A percentile compares a stretch with the other conserved stretches of the same genome.
Evolutionary conservation across 2,329 filamentous ascomycete genomes (phyloP).

Genomic region (Exutisphaerella laricina): DNA sequence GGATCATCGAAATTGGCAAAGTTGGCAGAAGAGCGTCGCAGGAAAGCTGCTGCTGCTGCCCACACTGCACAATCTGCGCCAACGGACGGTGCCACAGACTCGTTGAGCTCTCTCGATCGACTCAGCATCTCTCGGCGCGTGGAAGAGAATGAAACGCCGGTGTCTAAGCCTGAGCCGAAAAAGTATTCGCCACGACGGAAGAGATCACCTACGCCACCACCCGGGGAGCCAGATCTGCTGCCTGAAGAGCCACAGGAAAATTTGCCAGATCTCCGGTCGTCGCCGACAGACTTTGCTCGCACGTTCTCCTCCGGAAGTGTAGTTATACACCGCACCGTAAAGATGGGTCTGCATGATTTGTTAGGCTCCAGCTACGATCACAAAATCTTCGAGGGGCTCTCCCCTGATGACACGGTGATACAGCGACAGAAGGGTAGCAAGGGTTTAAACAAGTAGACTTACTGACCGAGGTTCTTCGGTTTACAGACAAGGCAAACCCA

Average conservation of each 20-base stretch:
- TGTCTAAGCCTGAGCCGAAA: constrained; percentile 61
- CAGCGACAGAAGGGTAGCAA: constrained; percentile 30
- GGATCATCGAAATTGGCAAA: constrained; percentile 88
- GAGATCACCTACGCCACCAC: constrained; percentile 27
- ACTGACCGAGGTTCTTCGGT: constrained; percentile 12
- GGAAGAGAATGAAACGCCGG: constrained; percentile 25
- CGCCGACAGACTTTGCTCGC: constrained; percentile 29
- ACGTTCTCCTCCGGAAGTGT: constrained; percentile 20
- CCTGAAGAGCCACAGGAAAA: constrained; percentile 24
- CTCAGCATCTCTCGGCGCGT: constrained; percentile 31
- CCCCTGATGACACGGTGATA: constrained; percentile 31
- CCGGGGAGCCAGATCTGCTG: constrained; percentile 26
- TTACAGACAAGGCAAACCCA: constrained; percentile 16
- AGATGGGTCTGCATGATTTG: constrained; percentile 24
- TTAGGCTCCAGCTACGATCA: constrained; percentile 18
- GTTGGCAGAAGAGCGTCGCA: constrained; percentile 77
- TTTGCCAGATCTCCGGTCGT: constrained; percentile 27
- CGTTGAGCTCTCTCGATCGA: constrained; percentile 42
- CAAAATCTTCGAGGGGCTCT: constrained; percentile 28
- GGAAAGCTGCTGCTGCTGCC: constrained; percentile 58
- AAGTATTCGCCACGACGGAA: constrained; percentile 37
- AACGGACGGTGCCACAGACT: too few relatives aligned
- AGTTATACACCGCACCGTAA: constrained; percentile 5
- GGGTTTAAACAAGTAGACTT: constrained; percentile 29
- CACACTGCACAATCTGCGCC: constrained; percentile 13